These are phyloP conservation scores for Chalciporus sp. DNA, from an alignment of 1,284 basidiomycete species.

Conservation along the genomic window DNA sequence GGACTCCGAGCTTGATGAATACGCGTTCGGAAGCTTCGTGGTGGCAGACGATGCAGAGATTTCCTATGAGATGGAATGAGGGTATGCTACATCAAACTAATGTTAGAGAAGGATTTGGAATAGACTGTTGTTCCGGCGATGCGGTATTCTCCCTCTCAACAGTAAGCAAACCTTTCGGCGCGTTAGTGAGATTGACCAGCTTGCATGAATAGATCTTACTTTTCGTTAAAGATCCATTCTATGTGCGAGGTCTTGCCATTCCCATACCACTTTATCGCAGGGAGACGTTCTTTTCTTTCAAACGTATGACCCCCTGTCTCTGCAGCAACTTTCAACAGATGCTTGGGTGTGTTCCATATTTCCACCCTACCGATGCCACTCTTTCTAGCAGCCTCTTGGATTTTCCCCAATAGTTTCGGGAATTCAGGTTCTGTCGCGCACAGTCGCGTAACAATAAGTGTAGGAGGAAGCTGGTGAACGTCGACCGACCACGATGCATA, in stretches of 20 bases:
- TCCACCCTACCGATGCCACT: slow-evolving; percentile 49
- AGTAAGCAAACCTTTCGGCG: slow-evolving; percentile 22
- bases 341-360: slow-evolving; percentile 52
- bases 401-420: slow-evolving; percentile 39
- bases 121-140: not conserved
- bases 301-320: slow-evolving; percentile 41
- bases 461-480: slow-evolving; percentile 34
- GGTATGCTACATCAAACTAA: slow-evolving; percentile 4
- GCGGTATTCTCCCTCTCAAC: slow-evolving; percentile 3
- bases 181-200: not conserved
- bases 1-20: slow-evolving; percentile 57
- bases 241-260: slow-evolving; percentile 39
- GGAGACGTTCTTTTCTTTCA: slow-evolving; percentile 49
- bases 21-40: slow-evolving; percentile 73
- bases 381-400: slow-evolving; percentile 43
- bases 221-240: slow-evolving; percentile 60
- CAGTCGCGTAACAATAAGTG: slow-evolving; percentile 55
- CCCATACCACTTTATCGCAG: slow-evolving; percentile 62
- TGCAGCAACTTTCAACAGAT: slow-evolving; percentile 38
- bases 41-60: slow-evolving; percentile 70
- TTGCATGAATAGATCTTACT: slow-evolving; percentile 35
- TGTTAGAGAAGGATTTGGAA: not conserved
- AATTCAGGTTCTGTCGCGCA: slow-evolving; percentile 42
- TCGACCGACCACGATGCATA: slow-evolving; percentile 62
- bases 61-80: slow-evolving; percentile 28